phyloP scores from a whole-genome alignment of 192 early-diverging fungal genomes.

The Backusella tuberculispora region DNA sequence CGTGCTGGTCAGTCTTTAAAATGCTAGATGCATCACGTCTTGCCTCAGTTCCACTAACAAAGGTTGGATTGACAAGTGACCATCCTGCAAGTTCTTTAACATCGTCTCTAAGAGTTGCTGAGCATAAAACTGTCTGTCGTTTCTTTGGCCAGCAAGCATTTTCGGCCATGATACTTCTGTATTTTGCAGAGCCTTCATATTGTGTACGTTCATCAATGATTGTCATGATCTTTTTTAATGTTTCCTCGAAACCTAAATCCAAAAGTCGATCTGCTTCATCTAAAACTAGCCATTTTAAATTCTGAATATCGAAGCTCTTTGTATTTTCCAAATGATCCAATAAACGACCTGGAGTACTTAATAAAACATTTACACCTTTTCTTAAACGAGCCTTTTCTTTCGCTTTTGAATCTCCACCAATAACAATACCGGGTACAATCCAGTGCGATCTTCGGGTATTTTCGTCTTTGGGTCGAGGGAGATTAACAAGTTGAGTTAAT shows the following conservation, averaged over 20 bases:
- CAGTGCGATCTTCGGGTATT: slow-evolving; percentile 61
- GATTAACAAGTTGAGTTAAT: slow-evolving; percentile 67
- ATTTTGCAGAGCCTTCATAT: slow-evolving; percentile 33
- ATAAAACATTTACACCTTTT: slow-evolving; percentile 89
- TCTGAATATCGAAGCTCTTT: slow-evolving; percentile 78
- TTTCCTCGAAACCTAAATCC: slow-evolving; percentile 91
- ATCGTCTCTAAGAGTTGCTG: slow-evolving; percentile 88
- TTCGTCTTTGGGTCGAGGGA: slow-evolving; percentile 50
- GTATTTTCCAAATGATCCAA: slow-evolving; percentile 87
- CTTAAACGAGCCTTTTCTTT: slow-evolving; percentile 81
- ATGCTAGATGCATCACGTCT: background rate
- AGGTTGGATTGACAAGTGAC: slow-evolving; percentile 77
- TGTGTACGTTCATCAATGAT: slow-evolving; percentile 60
- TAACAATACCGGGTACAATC: slow-evolving; percentile 84
- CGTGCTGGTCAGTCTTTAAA: slow-evolving; percentile 16
- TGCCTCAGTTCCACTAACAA: slow-evolving; percentile 67
- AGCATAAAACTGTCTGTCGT: slow-evolving; percentile 83
- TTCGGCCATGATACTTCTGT: slow-evolving; percentile 38
- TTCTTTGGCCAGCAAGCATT: slow-evolving; percentile 59
- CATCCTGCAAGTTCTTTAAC: slow-evolving; percentile 83
- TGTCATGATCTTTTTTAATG: slow-evolving; percentile 69
- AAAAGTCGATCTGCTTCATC: slow-evolving; percentile 98
- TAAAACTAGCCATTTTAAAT: slow-evolving; percentile 93
- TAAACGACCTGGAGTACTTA: slow-evolving; percentile 95
- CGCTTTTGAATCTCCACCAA: slow-evolving; percentile 81